A percentile compares a stretch with the other conserved stretches of the same genome.
phyloP scores from a whole-genome alignment of 2,329 filamentous ascomycete species.

The Epichloe sibirici region DNA sequence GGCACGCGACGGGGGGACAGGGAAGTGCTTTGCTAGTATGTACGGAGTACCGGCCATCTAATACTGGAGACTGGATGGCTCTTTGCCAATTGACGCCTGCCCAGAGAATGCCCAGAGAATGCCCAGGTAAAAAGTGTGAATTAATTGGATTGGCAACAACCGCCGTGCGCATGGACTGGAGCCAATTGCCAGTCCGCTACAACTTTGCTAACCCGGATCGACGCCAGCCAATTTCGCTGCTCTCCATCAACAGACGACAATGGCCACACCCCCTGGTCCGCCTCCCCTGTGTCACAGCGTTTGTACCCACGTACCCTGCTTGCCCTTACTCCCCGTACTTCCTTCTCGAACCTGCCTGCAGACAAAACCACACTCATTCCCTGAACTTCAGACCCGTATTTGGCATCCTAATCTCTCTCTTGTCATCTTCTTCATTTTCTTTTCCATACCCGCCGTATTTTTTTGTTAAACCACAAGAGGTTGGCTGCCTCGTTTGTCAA shows the following conservation, averaged over 20 bases:
- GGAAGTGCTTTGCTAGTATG: too few species aligned
- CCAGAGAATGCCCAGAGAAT: neutral
- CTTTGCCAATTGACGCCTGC: neutral
- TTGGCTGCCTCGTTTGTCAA: conserved; percentile 6
- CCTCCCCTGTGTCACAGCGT: neutral
- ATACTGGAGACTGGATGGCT: too few species aligned
- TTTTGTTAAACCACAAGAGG: conserved; percentile 1
- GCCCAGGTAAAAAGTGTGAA: neutral
- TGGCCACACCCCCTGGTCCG: neutral
- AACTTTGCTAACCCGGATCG: neutral
- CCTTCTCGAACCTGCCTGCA: neutral
- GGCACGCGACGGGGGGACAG: neutral
- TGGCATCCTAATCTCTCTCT: neutral
- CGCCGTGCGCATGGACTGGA: too few species aligned
- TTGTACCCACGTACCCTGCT: neutral
- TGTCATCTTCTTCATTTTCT: neutral
- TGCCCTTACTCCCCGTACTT: neutral
- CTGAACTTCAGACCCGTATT: neutral
- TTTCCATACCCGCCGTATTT: neutral
- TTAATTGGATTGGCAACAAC: too few species aligned
- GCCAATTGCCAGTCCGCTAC: neutral
- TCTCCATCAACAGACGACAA: neutral
- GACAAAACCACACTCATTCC: conserved; percentile 5
- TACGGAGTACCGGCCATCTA: too few species aligned
- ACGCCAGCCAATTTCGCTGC: conserved; percentile 3